Base-by-base conservation (phyloP, 78 protist genomes). In the Acrasis kona region DNA sequence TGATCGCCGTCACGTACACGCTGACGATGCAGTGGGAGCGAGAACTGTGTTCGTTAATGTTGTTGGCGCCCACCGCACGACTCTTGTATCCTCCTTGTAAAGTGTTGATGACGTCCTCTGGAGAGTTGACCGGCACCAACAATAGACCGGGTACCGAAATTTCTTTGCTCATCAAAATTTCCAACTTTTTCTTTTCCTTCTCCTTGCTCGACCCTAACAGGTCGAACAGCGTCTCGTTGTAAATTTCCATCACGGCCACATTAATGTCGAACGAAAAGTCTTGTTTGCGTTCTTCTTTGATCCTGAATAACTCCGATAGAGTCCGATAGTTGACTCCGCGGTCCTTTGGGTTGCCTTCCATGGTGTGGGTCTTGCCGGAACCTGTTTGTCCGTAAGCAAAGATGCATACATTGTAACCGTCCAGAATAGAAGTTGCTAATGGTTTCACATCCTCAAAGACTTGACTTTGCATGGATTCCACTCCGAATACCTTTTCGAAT, bases 301-400 rank as follows among this genome's bases (percentile, higher is more conserved):
- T 5, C 0, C 19, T 19, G 61, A 83, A 88, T 38, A 88, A 77
- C 39, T 77, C 65, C 27, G 71, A 74, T 0, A 88, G 83, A 2
- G 92, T 72, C 29, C 92, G 65, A 34, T 80, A 86, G 7, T 78
- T 88, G 80, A 88, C 78, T 38, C 92, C 92, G n/a, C 72, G 50
- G 5, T 41, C 10, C 70, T 5, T 66, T 27, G 38, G 29, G 5
- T 76, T 41, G 5, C 93, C 96, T 27, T 78, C 82, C 91, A 92
- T 89, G 9, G 90, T 89, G 82, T 78, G 78, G 7, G 93, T n/a
- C n/a, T n/a, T n/a, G n/a, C n/a, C n/a, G n/a, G n/a, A n/a, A n/a
- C n/a, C n/a, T n/a, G n/a, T n/a, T 89, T 82, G 85, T 31, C 96
- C 96, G 77, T 89, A 92, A 6, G 92, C 89, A 68, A 92, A 92